A percentile compares a stretch with the other conserved stretches of the same genome.
phyloP scores from a whole-genome alignment of 2,329 filamentous ascomycete genomes.

The Ceratocystis eucalypticola region DNA sequence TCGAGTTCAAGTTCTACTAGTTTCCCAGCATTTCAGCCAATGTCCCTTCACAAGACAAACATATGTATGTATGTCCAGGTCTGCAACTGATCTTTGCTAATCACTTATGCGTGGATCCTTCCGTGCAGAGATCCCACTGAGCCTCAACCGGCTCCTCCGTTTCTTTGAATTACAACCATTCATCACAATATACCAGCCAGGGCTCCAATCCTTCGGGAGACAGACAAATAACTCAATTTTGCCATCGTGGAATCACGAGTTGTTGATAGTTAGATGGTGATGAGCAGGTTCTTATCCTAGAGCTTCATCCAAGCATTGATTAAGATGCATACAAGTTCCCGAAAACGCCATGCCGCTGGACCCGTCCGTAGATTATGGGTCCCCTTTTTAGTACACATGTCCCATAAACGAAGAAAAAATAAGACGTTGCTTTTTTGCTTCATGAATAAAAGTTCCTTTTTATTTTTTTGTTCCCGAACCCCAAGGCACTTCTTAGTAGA shows the following conservation, averaged over 20 bases:
- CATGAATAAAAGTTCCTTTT: conserved; percentile 19
- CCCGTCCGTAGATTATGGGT: neutral
- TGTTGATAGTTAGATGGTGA: neutral
- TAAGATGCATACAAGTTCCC: conserved; percentile 3
- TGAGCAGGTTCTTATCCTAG: neutral
- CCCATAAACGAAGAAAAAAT: conserved; percentile 10
- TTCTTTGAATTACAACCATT: too few relatives aligned
- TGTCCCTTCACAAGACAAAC: neutral
- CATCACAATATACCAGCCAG: too few relatives aligned
- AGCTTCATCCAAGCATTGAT: conserved; percentile 6
- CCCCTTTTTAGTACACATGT: neutral
- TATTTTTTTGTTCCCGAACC: conserved; percentile 20
- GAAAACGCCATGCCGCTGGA: conserved; percentile 3
- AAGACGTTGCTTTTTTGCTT: conserved; percentile 13
- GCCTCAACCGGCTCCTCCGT: neutral
- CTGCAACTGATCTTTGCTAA: neutral
- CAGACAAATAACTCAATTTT: neutral
- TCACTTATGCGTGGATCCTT: neutral
- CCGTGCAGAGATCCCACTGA: neutral
- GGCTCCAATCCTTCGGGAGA: neutral
- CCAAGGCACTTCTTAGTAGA: conserved; percentile 55
- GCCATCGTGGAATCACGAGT: neutral
- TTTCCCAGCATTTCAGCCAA: too few relatives aligned
- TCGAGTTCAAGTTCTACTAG: too few relatives aligned
- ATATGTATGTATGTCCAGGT: neutral